Base-by-base conservation (phyloP, 208 protist genomes). In the Acanthamoeba sp. region DNA sequence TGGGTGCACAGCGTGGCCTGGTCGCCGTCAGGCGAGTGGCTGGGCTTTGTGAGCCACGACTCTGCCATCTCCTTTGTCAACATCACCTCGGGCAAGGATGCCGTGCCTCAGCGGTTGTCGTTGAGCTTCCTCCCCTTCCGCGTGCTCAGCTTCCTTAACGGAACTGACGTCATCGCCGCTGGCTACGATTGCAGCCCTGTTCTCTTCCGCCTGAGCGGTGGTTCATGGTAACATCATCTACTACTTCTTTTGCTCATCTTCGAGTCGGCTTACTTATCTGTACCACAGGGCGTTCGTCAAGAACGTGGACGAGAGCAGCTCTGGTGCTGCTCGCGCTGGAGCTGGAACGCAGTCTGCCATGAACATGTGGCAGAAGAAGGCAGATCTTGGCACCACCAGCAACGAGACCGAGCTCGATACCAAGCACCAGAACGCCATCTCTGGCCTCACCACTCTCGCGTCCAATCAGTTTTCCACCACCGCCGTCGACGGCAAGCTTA, bases 1-100 rank as follows among this genome's bases (percentile, higher is more conserved):
- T 99, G 98, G 98, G 97, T 98, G 7, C 96, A 98, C 32, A 87
- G 62, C 40, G 96, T 98, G 0, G 82, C 93, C 32, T 98, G 95
- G 91, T 98, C 97, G 14, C 97, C 97, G 42, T 92, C 52, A n/a
- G 98, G 98, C 50, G 94, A 97, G 50, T 92, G 48, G 6, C 92
- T 99, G 5, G 97, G 96, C 29, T 98, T 93, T 45, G 91, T 93
- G 22, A 84, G 69, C 27, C 97, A 98, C 64, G 95, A 98, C 76
- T 96, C 96, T 10, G 55, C 85, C 38, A 40, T 98, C 36, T 45
- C 4, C 18, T 95, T 98, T 66, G 95, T 96, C 36, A 88, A 97
- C 62, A 93, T 95, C 50, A 29, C 71, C 29, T 20, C 50, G 2
- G 80, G 59, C 69, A 59, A 95, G 42, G 94, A 76, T 36, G 64